Evolutionary conservation across 495 filamentous ascomycete genomes (phyloP).

Genomic region (Clavariopsis aquatica): DNA sequence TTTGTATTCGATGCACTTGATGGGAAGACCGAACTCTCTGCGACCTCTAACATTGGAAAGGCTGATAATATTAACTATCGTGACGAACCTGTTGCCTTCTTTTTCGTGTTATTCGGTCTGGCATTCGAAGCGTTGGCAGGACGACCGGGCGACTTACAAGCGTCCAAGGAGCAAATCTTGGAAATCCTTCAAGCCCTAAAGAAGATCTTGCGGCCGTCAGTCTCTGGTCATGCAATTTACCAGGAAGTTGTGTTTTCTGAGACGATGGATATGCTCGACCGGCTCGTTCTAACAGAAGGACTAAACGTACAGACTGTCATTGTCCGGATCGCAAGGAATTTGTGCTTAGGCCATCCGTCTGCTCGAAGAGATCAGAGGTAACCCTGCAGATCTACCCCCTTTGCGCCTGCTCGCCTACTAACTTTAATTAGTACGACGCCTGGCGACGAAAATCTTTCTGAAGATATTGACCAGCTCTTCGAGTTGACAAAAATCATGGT

Average conservation of each 20-base stretch:
- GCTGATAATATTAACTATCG: conserved; percentile 87
- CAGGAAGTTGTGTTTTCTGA: conserved; percentile 94
- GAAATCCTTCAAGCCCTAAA: conserved; percentile 89
- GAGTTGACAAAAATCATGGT: conserved; percentile 95
- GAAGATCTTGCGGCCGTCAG: conserved; percentile 91
- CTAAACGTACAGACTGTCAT: conserved; percentile 88
- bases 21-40: conserved; percentile 64
- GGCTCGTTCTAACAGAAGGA: conserved; percentile 87
- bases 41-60: conserved; percentile 39
- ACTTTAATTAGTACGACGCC: conserved; percentile 38
- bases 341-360: conserved; percentile 88
- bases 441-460: conserved; percentile 70
- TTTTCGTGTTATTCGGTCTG: conserved; percentile 96
- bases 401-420: conserved; percentile 4
- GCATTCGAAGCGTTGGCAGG: conserved; percentile 92
- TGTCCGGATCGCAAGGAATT: conserved; percentile 84
- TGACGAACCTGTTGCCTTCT: conserved; percentile 97
- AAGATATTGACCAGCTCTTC: conserved; percentile 98
- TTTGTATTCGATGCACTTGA: conserved; percentile 97
- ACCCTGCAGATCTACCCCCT: conserved; percentile 48
- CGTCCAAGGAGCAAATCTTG: conserved; percentile 76
- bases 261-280: conserved; percentile 91
- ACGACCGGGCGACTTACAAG: conserved; percentile 70
- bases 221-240: conserved; percentile 94
- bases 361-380: conserved; percentile 67